Evolutionary conservation across 768 basidiomycete genomes (phyloP).

Genomic region (Tephrocybe rancida): DNA sequence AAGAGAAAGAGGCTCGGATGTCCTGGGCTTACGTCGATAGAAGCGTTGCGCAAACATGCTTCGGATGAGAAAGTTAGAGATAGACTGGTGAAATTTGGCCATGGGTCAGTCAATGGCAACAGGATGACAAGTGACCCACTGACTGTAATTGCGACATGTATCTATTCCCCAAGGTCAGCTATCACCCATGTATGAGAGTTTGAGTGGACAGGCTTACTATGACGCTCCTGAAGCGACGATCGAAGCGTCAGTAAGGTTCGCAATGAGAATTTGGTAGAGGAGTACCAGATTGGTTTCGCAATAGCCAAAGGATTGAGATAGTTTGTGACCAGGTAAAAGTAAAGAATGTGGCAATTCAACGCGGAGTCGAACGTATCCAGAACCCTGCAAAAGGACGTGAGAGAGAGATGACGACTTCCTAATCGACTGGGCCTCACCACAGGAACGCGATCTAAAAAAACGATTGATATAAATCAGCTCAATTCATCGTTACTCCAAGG

Average conservation of each 20-base stretch:
- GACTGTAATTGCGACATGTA: slow-evolving; percentile 59
- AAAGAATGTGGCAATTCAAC: slow-evolving; percentile 56
- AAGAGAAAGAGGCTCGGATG: background rate
- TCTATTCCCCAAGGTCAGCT: slow-evolving; percentile 29
- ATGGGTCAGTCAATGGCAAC: background rate
- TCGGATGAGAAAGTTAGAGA: slow-evolving; percentile 52
- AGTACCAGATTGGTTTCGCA: slow-evolving; percentile 49
- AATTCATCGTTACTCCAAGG: background rate
- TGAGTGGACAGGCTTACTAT: slow-evolving; percentile 37
- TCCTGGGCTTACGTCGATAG: slow-evolving; percentile 44
- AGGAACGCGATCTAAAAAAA: slow-evolving; percentile 32
- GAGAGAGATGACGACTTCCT: background rate
- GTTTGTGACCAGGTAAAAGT: slow-evolving; percentile 59
- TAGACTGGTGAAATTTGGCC: slow-evolving; percentile 30
- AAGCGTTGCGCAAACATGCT: slow-evolving; percentile 55
- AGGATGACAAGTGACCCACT: slow-evolving; percentile 18
- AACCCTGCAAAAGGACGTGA: slow-evolving; percentile 29
- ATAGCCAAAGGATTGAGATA: slow-evolving; percentile 51
- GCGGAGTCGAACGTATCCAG: slow-evolving; percentile 60
- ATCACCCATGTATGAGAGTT: background rate
- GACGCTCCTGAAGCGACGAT: slow-evolving; percentile 43
- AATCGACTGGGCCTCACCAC: slow-evolving; percentile 33
- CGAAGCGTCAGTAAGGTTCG: background rate
- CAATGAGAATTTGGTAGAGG: background rate
- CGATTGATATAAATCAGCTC: background rate